Base-by-base conservation (phyloP, 305 asterid species). In the Solanum hybrid region DNA sequence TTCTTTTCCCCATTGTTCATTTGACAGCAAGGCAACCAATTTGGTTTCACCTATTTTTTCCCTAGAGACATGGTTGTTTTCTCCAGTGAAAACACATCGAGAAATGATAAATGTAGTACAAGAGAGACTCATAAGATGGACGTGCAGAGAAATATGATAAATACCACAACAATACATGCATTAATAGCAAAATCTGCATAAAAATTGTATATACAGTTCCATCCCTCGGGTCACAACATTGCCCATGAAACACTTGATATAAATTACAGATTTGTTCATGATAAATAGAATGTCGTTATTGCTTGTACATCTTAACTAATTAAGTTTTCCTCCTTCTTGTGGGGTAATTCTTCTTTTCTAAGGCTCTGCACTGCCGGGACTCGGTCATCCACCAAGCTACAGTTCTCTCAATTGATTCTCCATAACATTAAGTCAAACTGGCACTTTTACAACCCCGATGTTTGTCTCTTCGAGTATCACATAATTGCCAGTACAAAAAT, bases 101-200 rank as follows among this genome's bases (percentile, higher is more conserved):
- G 29, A 77, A 0, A 34, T 75, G 40, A 31, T 7, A 76, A 14
- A 73, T 31, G 79, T 19, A 73, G 37, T 73, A 29, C 78, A 73
- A 17, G 37, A 73, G 32, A 69, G 2, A 24, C 32, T 69, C 76
- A 69, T 69, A 24, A 69, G 17, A 24, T 69, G 32, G 15, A 66
- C 29, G 75, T 10, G 19, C 36, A 29, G 15, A 32, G 26, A 17
- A 32, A 8, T 32, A 32, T 17, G 37, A 42, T 29, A 81, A 51
- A 51, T 22, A 84, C 87, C 31, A 10, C 27, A 84, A 29, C 6
- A 51, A 82, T 45, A 29, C 73, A 42, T 29, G 38, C 66, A 82
- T 82, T 82, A 45, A 45, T 82, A 10, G 40, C 73, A 84, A 51
- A 29, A 84, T 17, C 81, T 87, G 73, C 89, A 88, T 78, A 89